Conservation (phyloP, 1,284 basidiomycete species). For the Microbotryum lychnidis-dioicae region DNA sequence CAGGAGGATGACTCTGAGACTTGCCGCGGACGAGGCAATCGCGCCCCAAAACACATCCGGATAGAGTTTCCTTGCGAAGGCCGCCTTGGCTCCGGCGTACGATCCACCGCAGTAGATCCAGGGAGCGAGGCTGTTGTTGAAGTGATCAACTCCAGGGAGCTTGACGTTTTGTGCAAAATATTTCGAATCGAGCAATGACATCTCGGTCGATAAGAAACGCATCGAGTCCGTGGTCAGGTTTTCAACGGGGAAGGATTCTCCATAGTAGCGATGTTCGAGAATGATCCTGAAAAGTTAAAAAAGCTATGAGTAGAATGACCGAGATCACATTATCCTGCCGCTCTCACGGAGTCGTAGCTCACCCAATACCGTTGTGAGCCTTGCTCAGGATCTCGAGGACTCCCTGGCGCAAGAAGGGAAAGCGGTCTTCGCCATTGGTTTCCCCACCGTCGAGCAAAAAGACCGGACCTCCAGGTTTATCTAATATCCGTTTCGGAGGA, state of each 20-base stretch:
- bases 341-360: not conserved
- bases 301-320: not conserved
- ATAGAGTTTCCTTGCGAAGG: conserved; percentile 80
- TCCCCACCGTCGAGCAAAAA: conserved; percentile 41
- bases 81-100: conserved; percentile 87
- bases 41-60: conserved; percentile 83
- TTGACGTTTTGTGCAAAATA: conserved; percentile 77
- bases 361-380: conserved; percentile 68
- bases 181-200: conserved; percentile 84
- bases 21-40: conserved; percentile 58
- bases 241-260: conserved; percentile 66
- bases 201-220: conserved; percentile 76
- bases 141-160: conserved; percentile 60
- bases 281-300: conserved; percentile 48
- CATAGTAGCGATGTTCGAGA: conserved; percentile 83
- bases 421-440: conserved; percentile 33
- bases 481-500: conserved; percentile 68
- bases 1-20: too few species aligned
- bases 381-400: conserved; percentile 76
- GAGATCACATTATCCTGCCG: not conserved
- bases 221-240: conserved; percentile 57
- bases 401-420: conserved; percentile 46
- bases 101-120: conserved; percentile 88
- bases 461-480: conserved; percentile 53
- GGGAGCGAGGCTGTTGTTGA: conserved; percentile 54